A percentile compares a stretch with the other conserved stretches of the same genome.
Conservation (phyloP, 2,329 filamentous ascomycete genomes). For the Trichoderma atroviride region DNA sequence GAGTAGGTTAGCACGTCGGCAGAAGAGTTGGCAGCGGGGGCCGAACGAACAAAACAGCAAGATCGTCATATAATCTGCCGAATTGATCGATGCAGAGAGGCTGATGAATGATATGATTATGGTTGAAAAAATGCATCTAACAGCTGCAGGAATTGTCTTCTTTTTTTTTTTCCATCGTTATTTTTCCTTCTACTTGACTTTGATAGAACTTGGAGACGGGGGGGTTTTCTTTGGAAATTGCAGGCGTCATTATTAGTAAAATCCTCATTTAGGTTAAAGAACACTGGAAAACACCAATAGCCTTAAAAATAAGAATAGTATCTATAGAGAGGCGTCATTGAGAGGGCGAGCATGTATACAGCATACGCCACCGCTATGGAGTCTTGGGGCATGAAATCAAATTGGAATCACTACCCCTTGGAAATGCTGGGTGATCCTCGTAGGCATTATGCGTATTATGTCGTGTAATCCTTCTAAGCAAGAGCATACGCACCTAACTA, state of each 20-base stretch:
- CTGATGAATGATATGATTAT: conserved; percentile 10
- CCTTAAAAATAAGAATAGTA: not conserved
- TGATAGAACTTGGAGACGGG: conserved; percentile 10
- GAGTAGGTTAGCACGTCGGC: not conserved
- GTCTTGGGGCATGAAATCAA: not conserved
- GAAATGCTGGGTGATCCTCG: not conserved
- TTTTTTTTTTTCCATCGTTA: not conserved
- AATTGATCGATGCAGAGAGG: not conserved
- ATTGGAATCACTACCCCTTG: not conserved
- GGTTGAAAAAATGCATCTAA: not conserved
- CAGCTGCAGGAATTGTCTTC: conserved; percentile 15
- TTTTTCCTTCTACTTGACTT: not conserved
- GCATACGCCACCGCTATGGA: not conserved
- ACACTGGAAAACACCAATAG: not conserved
- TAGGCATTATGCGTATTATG: not conserved
- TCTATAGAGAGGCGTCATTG: not conserved
- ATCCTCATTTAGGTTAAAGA: not conserved
- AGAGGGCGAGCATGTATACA: too few relatives aligned
- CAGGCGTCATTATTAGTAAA: conserved; percentile 10
- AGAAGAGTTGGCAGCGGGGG: not conserved
- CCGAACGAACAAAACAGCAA: not conserved
- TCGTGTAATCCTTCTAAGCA: not conserved
- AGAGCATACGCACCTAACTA: not conserved
- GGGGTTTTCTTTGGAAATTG: conserved; percentile 12
- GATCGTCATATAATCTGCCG: not conserved